phyloP scores from a whole-genome alignment of 1,284 basidiomycete species.

The Tilletia horrida region DNA sequence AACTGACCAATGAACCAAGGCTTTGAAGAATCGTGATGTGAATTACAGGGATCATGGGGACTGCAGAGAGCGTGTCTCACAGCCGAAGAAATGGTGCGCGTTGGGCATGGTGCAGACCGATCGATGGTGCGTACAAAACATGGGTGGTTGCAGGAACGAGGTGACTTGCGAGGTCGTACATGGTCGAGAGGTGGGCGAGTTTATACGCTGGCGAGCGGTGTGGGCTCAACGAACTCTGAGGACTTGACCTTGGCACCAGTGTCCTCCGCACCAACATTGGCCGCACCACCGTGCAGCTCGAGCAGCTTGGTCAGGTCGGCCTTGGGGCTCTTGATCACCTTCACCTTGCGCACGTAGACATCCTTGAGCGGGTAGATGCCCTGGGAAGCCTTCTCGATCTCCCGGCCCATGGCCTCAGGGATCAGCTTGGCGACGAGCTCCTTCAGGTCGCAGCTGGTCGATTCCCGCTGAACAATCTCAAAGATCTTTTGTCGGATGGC shows the following conservation, averaged over 20 bases:
- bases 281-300: constrained; percentile 80
- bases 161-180: too few relatives aligned
- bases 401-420: constrained; percentile 96
- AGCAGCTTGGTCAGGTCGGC: constrained; percentile 92
- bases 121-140: too few relatives aligned
- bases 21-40: too few relatives aligned
- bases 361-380: constrained; percentile 88
- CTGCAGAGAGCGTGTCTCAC: too few relatives aligned
- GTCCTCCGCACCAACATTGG: constrained; percentile 63
- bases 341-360: constrained; percentile 91
- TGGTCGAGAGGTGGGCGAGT: neutral
- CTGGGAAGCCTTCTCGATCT: constrained; percentile 97
- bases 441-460: constrained; percentile 92
- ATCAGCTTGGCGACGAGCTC: constrained; percentile 93
- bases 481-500: constrained; percentile 99
- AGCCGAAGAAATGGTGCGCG: too few relatives aligned
- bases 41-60: too few relatives aligned
- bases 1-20: too few relatives aligned
- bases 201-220: constrained; percentile 70
- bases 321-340: constrained; percentile 92
- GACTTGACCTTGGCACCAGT: constrained; percentile 79
- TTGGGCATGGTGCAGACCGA: too few relatives aligned
- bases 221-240: constrained; percentile 84
- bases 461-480: constrained; percentile 98
- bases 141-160: too few relatives aligned